phyloP scores from a whole-genome alignment of 225 moss, liverwort and hornwort genomes.

The Sphagnum contortum region DNA sequence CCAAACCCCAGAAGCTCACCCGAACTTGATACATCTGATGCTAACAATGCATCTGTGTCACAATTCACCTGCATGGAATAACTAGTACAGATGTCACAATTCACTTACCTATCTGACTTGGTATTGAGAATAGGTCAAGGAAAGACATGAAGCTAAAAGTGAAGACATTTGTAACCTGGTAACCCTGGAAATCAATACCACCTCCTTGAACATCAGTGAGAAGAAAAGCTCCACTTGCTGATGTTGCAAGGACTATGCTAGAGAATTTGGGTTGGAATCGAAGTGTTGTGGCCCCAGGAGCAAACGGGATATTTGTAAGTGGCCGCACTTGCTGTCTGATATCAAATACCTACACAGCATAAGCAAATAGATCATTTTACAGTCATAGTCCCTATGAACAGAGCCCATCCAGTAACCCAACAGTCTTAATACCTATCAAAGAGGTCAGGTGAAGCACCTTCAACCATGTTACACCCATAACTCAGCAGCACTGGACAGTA shows the following conservation, averaged over 20 bases:
- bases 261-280: conserved; percentile 68
- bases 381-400: too few relatives aligned
- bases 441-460: too few relatives aligned
- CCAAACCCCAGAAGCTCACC: conserved; percentile 68
- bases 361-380: too few relatives aligned
- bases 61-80: conserved; percentile 44
- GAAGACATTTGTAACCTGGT: conserved; percentile 24
- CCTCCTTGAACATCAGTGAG: conserved; percentile 66
- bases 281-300: conserved; percentile 50
- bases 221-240: conserved; percentile 53
- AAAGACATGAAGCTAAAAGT: neutral
- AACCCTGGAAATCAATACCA: conserved; percentile 51
- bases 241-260: conserved; percentile 50
- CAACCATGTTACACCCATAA: too few relatives aligned
- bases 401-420: too few relatives aligned
- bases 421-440: too few relatives aligned
- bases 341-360: conserved; percentile 43
- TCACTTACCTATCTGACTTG: too few relatives aligned
- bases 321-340: conserved; percentile 62
- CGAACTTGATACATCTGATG: conserved; percentile 64
- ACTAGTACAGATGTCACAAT: conserved; percentile 1
- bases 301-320: conserved; percentile 54
- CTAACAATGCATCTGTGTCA: conserved; percentile 44
- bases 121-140: neutral
- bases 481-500: too few relatives aligned